A percentile compares a stretch with the other conserved stretches of the same genome.
Conservation (phyloP, 805 yeast species). For the Candida oleophila region DNA sequence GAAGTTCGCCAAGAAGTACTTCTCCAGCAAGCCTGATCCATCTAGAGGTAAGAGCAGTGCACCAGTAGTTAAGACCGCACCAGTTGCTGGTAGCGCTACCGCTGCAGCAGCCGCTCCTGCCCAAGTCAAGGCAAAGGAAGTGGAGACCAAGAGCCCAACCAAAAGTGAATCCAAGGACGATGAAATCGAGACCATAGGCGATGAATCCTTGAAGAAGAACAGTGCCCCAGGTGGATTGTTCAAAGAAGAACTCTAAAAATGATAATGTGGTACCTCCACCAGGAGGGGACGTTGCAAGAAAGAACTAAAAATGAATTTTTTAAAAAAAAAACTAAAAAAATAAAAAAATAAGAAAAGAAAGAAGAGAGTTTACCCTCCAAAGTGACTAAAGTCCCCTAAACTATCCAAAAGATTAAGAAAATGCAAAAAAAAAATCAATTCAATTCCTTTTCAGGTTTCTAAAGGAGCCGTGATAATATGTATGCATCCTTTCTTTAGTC, state of each 20-base stretch:
- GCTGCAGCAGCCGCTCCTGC: conserved; percentile 7
- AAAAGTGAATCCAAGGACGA: not conserved
- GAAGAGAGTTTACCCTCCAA: not conserved
- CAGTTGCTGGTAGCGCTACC: conserved; percentile 3
- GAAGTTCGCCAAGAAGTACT: conserved; percentile 18
- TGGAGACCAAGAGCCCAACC: not conserved
- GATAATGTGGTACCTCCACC: too few relatives aligned
- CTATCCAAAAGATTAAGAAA: too few relatives aligned
- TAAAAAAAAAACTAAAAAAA: too few relatives aligned
- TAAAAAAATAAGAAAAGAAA: not conserved
- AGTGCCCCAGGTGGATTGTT: conserved; percentile 34
- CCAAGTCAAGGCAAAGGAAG: conserved; percentile 12
- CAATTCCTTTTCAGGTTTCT: not conserved
- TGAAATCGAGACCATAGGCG: conserved; percentile 16
- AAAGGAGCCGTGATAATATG: not conserved
- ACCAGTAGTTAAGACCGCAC: not conserved
- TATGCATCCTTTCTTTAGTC: not conserved
- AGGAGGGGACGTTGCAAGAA: too few relatives aligned
- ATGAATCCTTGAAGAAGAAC: conserved; percentile 28
- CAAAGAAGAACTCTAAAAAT: conserved; percentile 37
- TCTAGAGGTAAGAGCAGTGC: conserved; percentile 1
- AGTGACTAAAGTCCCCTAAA: not conserved
- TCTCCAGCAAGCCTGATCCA: conserved; percentile 9
- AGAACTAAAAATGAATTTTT: too few relatives aligned
- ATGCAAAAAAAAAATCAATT: too few relatives aligned